phyloP scores from a whole-genome alignment of 1,284 basidiomycete species.

The Apiotrichum porosum region DNA sequence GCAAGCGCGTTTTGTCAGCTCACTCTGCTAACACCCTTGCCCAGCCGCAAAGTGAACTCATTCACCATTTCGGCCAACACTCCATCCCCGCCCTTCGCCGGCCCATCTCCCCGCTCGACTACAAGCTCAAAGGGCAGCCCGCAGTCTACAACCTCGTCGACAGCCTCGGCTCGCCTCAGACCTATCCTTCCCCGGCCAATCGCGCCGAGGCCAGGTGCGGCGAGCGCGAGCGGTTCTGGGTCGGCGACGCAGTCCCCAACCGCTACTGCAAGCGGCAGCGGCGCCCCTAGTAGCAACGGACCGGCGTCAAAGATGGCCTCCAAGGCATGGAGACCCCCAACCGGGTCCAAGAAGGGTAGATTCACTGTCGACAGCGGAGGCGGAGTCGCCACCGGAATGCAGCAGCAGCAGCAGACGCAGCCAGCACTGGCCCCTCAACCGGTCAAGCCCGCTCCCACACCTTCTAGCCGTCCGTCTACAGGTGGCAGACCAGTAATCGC shows the following conservation, averaged over 20 bases:
- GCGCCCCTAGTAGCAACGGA: not conserved
- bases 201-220: slow-evolving; percentile 24
- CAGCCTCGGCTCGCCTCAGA: slow-evolving; percentile 28
- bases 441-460: no score
- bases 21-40: not conserved
- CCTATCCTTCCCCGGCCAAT: slow-evolving; percentile 41
- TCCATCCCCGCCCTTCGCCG: slow-evolving; percentile 37
- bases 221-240: not conserved
- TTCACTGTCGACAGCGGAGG: slow-evolving; percentile 46
- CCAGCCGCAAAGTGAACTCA: not conserved
- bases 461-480: no score
- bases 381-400: not conserved
- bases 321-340: slow-evolving; percentile 30
- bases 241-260: slow-evolving; percentile 4
- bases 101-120: slow-evolving; percentile 40
- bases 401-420: slow-evolving; percentile 8
- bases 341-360: slow-evolving; percentile 40
- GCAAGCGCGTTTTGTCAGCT: no score
- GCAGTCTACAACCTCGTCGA: slow-evolving; percentile 15
- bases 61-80: slow-evolving; percentile 39
- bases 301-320: slow-evolving; percentile 28
- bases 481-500: no score
- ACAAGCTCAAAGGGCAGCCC: slow-evolving; percentile 28
- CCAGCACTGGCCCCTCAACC: no score
- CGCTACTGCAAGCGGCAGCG: not conserved